Base-by-base conservation (phyloP, 768 basidiomycete genomes). In the Strobilomyces echinocephalus region DNA sequence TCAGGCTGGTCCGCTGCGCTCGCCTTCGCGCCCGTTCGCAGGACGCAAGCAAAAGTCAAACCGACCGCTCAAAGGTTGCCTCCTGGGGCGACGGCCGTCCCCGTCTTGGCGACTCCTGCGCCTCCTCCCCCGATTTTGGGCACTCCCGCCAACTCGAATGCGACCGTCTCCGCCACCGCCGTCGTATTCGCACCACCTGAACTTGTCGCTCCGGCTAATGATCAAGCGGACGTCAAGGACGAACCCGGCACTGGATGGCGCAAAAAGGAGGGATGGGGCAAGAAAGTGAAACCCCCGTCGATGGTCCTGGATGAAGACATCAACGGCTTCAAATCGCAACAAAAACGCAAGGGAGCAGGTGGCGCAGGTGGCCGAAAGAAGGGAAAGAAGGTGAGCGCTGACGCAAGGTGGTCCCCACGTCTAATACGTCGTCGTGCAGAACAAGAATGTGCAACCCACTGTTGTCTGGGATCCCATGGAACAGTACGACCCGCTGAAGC, bases 281-380 rank as follows among this genome's bases (percentile, higher is more conserved):
- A 86, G 72, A 91, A 91, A 66, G 84, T 92, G 64, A 91, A 91
- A 62, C 91, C 91, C 15, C 91, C 91, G 3, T 88, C 88, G 1
- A 92, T 94, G 89, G 76, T 92, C 20, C 79, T 94, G 10, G 91
- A 93, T 55, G 91, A 93, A 55, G 89, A 93, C 56, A 76, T 93
- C 57, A 93, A 93, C 53, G 91, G 91, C 1, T 94, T 87, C 70
- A 87, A 82, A 62, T 62, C 77, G 12, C 74, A 76, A 11, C 82
- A 79, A 50, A 82, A 79, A 57, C 76, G 78, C 56, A 76, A 71
- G 15, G 79, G 77, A 2, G 21, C 53, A 1, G 79, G 76, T 15
- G 80, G 81, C 49, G 76, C 72, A 4, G 63, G 68, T 6, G 64
- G 69, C 5, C 69, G 70, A 9, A 78, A 74, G 66, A 79, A 75